Percentiles rank a stretch among this genome's conserved stretches.
Conservation (phyloP, 2,329 filamentous ascomycete genomes). For the Diaporthe amygdali region DNA sequence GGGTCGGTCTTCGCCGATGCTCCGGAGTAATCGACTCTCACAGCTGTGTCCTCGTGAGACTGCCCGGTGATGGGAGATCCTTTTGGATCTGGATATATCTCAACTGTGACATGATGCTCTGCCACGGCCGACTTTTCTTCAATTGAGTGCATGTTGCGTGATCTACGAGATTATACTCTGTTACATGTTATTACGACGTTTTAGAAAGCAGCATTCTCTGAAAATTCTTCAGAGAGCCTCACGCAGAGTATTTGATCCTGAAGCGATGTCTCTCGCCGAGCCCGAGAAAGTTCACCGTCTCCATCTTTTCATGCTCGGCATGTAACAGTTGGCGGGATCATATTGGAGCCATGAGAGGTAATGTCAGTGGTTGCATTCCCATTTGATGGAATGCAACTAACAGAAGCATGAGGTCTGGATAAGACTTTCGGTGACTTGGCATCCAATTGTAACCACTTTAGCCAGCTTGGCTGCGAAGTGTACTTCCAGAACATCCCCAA, state of each 20-base stretch:
- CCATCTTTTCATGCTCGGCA: background rate
- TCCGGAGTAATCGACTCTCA: conserved; percentile 6
- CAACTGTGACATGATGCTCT: background rate
- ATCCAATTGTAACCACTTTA: background rate
- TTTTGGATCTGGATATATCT: background rate
- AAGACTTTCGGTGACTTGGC: background rate
- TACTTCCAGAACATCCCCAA: background rate
- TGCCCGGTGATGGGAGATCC: background rate
- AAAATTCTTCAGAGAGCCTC: background rate
- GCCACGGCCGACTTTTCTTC: background rate
- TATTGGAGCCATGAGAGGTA: background rate
- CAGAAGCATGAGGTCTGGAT: background rate
- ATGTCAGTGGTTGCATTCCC: background rate
- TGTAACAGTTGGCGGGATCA: background rate
- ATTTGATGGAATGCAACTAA: background rate
- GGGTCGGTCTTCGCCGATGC: background rate
- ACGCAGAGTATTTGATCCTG: background rate
- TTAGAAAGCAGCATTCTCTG: background rate
- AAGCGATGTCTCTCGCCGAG: background rate
- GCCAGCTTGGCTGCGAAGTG: background rate
- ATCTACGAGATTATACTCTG: background rate
- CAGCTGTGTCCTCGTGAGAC: background rate
- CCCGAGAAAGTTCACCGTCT: background rate
- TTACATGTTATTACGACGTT: background rate
- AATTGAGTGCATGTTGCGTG: background rate